Conservation (phyloP, 106 monocot species). For the Allium sativum region DNA sequence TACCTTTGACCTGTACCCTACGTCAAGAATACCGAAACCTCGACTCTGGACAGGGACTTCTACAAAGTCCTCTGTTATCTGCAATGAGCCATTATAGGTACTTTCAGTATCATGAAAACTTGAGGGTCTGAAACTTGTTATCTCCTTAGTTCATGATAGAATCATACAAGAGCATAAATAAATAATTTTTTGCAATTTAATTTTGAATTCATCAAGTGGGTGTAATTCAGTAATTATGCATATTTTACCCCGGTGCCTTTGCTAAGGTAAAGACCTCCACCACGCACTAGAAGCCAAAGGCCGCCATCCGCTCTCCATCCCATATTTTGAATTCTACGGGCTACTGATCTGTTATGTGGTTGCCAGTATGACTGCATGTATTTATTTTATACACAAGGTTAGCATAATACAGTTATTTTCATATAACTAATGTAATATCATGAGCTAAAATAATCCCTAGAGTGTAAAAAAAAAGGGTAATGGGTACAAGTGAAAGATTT, state of each 20-base stretch:
- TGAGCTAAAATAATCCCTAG: too few species aligned
- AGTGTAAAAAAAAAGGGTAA: too few species aligned
- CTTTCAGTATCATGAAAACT: too few species aligned
- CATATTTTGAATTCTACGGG: conserved; percentile 94
- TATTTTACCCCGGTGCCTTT: conserved; percentile 68
- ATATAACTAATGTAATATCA: not conserved
- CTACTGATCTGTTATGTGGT: conserved; percentile 91
- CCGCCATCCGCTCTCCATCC: conserved; percentile 99
- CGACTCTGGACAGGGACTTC: conserved; percentile 88
- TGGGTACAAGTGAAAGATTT: too few species aligned
- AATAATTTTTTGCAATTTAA: too few species aligned
- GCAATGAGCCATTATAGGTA: conserved; percentile 7
- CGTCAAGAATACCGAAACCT: conserved; percentile 85
- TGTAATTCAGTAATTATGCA: not conserved
- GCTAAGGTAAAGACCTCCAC: conserved; percentile 92
- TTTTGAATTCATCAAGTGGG: not conserved
- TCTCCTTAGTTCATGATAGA: too few species aligned
- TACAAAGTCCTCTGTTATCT: conserved; percentile 82
- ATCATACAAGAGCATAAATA: too few species aligned
- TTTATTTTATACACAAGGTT: not conserved
- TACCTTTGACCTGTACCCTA: conserved; percentile 80
- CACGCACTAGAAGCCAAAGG: conserved; percentile 86
- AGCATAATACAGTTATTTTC: not conserved
- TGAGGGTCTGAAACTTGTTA: too few species aligned
- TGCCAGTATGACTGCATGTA: conserved; percentile 82